Evolutionary conservation across 306 rosid genomes (phyloP).

Genomic region (Castanea crenata): DNA sequence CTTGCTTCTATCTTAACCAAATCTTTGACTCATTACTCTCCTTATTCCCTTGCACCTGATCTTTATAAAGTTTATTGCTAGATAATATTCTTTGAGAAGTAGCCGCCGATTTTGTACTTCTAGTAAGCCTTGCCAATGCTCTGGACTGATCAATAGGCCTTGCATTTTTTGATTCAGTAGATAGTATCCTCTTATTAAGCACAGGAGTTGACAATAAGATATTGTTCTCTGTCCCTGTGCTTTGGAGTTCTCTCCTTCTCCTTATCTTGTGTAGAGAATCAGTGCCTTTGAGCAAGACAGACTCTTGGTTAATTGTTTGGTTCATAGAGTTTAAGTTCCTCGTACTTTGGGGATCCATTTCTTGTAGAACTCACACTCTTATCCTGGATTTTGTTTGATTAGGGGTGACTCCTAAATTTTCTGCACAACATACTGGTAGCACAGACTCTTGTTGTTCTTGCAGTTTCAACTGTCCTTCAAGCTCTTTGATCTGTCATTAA

Average conservation of each 20-base stretch:
- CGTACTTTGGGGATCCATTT: conserved; percentile 45
- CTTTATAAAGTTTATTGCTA: conserved; percentile 52
- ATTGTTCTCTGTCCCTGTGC: conserved; percentile 65
- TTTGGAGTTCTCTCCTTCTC: conserved; percentile 58
- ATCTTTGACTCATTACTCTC: conserved; percentile 77
- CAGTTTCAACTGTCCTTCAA: conserved; percentile 57
- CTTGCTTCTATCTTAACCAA: conserved; percentile 57
- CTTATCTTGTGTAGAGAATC: conserved; percentile 48
- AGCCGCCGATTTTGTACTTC: conserved; percentile 44
- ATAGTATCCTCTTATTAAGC: conserved; percentile 36
- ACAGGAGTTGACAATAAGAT: conserved; percentile 27
- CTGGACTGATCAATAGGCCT: conserved; percentile 79
- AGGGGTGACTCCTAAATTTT: conserved; percentile 44
- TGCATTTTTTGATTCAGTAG: not conserved
- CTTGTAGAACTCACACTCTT: conserved; percentile 41
- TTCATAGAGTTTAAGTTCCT: conserved; percentile 49
- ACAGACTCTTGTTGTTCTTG: conserved; percentile 41
- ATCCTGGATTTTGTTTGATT: conserved; percentile 25
- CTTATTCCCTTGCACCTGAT: conserved; percentile 52
- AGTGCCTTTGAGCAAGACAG: conserved; percentile 44
- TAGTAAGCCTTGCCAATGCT: conserved; percentile 43
- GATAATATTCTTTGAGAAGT: conserved; percentile 50
- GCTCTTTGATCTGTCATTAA: conserved; percentile 63
- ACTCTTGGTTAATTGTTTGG: conserved; percentile 44
- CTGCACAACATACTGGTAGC: conserved; percentile 31